These are phyloP conservation scores for Saccharomycopsis hybrid DNA, from an alignment of 1,139 yeast genomes.

Conservation along the genomic window DNA sequence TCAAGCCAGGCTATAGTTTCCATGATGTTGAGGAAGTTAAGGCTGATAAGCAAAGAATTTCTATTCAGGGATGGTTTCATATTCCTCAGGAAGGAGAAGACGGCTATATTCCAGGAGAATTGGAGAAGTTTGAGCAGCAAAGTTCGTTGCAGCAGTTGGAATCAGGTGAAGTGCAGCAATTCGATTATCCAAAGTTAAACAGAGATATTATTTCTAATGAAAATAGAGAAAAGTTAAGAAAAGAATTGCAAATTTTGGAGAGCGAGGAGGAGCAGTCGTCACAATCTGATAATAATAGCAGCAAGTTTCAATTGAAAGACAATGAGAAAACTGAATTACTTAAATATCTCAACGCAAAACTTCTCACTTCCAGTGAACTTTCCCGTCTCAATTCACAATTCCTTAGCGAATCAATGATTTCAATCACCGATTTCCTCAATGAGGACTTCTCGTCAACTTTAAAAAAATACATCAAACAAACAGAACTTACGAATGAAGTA, in stretches of 20 bases:
- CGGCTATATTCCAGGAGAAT: slow-evolving; percentile 76
- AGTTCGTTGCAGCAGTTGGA: slow-evolving; percentile 77
- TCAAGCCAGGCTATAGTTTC: slow-evolving; percentile 92
- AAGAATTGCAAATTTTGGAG: neutral
- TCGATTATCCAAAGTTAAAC: slow-evolving; percentile 63
- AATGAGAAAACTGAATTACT: too few relatives aligned
- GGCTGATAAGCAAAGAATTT: slow-evolving; percentile 80
- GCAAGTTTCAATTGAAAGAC: too few relatives aligned
- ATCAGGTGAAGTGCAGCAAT: slow-evolving; percentile 68
- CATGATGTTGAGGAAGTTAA: slow-evolving; percentile 98
- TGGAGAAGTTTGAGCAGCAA: slow-evolving; percentile 54
- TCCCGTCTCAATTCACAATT: slow-evolving; percentile 44
- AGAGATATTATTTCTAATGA: slow-evolving; percentile 28
- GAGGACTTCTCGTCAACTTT: slow-evolving; percentile 45
- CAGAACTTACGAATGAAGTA: slow-evolving; percentile 52
- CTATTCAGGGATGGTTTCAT: slow-evolving; percentile 99
- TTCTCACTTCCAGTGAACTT: slow-evolving; percentile 36
- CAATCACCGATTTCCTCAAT: slow-evolving; percentile 57
- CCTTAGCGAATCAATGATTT: slow-evolving; percentile 62
- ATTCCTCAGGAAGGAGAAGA: slow-evolving; percentile 90
- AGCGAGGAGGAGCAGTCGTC: too few relatives aligned
- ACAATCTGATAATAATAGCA: too few relatives aligned
- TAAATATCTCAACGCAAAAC: slow-evolving; percentile 49
- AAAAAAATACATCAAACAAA: slow-evolving; percentile 40
- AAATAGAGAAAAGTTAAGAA: slow-evolving; percentile 26